A percentile compares a stretch with the other conserved stretches of the same genome.
These are phyloP conservation scores for Oidiodendron maius DNA, from an alignment of 495 filamentous ascomycete genomes.

Conservation along the genomic window DNA sequence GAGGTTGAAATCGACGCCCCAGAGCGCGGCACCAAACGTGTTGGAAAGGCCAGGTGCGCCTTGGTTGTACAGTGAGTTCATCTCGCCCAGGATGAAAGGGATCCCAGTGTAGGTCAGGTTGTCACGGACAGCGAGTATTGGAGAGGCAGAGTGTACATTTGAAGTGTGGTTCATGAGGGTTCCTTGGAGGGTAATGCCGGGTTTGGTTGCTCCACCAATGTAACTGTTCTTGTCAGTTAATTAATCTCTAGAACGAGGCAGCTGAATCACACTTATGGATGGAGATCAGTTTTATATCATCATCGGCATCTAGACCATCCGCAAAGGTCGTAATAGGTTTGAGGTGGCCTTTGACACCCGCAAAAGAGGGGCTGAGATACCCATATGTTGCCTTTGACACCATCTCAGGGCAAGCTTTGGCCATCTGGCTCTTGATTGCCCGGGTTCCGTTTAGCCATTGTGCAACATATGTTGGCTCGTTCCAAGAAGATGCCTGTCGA, in stretches of 20 bases:
- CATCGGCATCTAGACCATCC: constrained; percentile 42
- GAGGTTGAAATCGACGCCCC: constrained; percentile 62
- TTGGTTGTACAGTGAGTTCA: constrained; percentile 59
- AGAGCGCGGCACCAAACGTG: constrained; percentile 65
- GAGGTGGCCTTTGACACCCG: constrained; percentile 45
- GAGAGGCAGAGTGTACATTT: constrained; percentile 36
- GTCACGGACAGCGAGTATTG: constrained; percentile 28
- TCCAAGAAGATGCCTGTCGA: constrained; percentile 48
- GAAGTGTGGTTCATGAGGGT: constrained; percentile 63
- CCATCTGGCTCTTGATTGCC: constrained; percentile 41
- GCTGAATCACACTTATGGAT: constrained; percentile 51
- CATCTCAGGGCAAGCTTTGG: constrained; percentile 46
- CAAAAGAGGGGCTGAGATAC: constrained; percentile 58
- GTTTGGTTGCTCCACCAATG: constrained; percentile 56
- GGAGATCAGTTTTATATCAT: constrained; percentile 50
- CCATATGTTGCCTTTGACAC: constrained; percentile 33
- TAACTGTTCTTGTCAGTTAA: constrained; percentile 39
- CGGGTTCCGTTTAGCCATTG: constrained; percentile 55
- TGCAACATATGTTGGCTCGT: constrained; percentile 50
- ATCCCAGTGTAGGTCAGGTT: constrained; percentile 33
- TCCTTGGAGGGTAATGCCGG: constrained; percentile 58
- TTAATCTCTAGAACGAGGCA: not conserved
- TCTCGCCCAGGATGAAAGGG: constrained; percentile 60
- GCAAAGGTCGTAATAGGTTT: constrained; percentile 45
- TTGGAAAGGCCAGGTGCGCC: constrained; percentile 59